Percentiles rank a stretch among this genome's conserved stretches.
phyloP scores from a whole-genome alignment of 768 basidiomycete species.

The Trametes cingulata region DNA sequence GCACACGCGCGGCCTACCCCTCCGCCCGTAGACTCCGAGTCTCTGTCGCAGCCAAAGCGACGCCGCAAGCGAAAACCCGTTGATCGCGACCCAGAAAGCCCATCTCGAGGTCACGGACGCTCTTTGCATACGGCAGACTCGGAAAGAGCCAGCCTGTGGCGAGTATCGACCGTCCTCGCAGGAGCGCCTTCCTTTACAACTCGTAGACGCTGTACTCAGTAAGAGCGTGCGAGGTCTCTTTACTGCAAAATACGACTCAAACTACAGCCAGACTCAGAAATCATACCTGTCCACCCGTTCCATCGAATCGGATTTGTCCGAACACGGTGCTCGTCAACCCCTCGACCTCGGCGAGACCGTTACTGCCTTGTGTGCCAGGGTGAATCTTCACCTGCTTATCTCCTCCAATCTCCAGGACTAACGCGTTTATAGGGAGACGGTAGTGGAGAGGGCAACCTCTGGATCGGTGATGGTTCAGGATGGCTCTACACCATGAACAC shows the following conservation, averaged over 20 bases:
- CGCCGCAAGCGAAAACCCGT: too few relatives aligned
- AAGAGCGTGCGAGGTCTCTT: background rate
- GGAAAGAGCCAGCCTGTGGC: too few relatives aligned
- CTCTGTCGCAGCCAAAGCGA: too few relatives aligned
- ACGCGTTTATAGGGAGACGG: background rate
- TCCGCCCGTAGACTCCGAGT: background rate
- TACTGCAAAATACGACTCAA: background rate
- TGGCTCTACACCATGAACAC: slow-evolving; percentile 3
- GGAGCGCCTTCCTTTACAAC: too few relatives aligned
- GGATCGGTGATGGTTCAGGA: slow-evolving; percentile 1
- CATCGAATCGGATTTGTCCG: background rate
- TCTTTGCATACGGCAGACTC: too few relatives aligned
- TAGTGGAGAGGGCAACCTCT: background rate
- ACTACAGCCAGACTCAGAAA: background rate
- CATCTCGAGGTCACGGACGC: background rate
- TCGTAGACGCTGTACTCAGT: background rate
- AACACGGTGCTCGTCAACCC: background rate
- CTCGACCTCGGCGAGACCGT: background rate
- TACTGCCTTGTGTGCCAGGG: background rate
- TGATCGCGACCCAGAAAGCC: background rate
- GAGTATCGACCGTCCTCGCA: too few relatives aligned
- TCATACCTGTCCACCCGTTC: background rate
- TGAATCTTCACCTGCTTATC: background rate
- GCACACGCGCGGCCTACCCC: background rate
- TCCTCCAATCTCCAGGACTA: background rate